These are phyloP conservation scores for Alternaria triticina DNA, from an alignment of 2,329 filamentous ascomycete species.

Conservation along the genomic window DNA sequence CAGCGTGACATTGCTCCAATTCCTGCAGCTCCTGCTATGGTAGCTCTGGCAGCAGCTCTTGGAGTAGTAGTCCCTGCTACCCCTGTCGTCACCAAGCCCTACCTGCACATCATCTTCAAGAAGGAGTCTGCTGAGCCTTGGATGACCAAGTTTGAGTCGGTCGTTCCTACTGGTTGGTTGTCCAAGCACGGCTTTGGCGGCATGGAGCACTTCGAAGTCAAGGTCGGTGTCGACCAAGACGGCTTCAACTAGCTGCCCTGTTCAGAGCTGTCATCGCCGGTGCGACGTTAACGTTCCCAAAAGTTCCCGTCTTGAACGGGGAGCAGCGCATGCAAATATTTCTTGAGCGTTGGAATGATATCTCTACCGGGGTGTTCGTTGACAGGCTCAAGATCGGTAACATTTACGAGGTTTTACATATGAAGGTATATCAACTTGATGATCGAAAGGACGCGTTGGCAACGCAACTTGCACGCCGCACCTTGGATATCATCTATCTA, in stretches of 20 bases:
- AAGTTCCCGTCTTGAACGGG: background rate
- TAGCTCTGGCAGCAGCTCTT: background rate
- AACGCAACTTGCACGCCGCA: background rate
- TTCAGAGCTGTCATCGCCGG: background rate
- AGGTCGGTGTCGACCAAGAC: slow-evolving; percentile 26
- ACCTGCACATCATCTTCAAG: slow-evolving; percentile 37
- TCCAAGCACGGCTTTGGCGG: slow-evolving; percentile 23
- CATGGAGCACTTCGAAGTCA: slow-evolving; percentile 40
- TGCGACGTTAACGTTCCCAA: background rate
- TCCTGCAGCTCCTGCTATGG: background rate
- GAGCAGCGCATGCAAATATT: background rate
- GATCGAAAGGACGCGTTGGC: background rate
- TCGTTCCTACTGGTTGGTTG: slow-evolving; percentile 26
- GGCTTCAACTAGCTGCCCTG: background rate
- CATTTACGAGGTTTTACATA: slow-evolving; percentile 1
- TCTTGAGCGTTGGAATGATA: background rate
- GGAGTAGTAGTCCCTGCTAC: background rate
- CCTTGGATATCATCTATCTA: background rate
- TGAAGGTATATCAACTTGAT: slow-evolving; percentile 1
- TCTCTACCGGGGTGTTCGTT: background rate
- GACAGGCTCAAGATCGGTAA: background rate
- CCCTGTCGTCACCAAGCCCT: slow-evolving; percentile 12
- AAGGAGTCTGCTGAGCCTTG: slow-evolving; percentile 24
- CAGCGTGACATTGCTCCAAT: background rate
- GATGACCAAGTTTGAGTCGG: slow-evolving; percentile 25